These are phyloP conservation scores for Strigomonas culicis DNA, from an alignment of 208 protist species.

Conservation along the genomic window DNA sequence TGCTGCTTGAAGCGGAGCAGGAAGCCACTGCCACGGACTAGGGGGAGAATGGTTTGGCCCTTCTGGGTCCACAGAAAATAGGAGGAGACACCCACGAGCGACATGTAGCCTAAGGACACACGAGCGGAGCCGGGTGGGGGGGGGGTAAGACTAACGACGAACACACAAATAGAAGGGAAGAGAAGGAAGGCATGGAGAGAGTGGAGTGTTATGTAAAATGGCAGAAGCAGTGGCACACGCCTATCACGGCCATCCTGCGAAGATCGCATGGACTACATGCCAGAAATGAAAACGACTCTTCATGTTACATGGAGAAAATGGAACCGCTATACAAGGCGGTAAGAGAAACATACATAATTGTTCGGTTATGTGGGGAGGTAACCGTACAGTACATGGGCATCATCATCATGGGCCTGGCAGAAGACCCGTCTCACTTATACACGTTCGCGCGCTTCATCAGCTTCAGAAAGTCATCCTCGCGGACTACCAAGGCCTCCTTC, in stretches of 20 bases:
- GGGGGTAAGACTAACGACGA: too few relatives aligned
- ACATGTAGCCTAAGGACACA: constrained; percentile 29
- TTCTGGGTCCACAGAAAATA: constrained; percentile 91
- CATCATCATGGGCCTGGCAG: too few relatives aligned
- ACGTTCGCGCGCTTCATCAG: constrained; percentile 96
- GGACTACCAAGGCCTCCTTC: constrained; percentile 69
- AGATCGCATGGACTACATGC: too few relatives aligned
- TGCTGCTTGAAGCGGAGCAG: constrained; percentile 59
- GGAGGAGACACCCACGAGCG: constrained; percentile 69
- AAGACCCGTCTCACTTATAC: constrained; percentile 35
- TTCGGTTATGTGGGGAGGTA: not conserved
- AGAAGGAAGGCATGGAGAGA: not conserved
- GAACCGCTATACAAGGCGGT: not conserved
- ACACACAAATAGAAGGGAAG: constrained; percentile 9
- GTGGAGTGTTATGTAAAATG: not conserved
- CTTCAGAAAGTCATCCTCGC: constrained; percentile 92
- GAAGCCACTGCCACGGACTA: constrained; percentile 85
- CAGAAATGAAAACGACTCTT: not conserved
- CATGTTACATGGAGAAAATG: not conserved
- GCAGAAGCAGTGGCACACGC: not conserved
- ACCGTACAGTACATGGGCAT: too few relatives aligned
- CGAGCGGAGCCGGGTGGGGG: too few relatives aligned
- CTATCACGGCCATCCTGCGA: not conserved
- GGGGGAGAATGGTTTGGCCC: constrained; percentile 72
- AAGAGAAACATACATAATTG: constrained; percentile 10